A percentile compares a stretch with the other conserved stretches of the same genome.
Evolutionary conservation across 2,329 filamentous ascomycete species (phyloP).

Genomic region (Alternaria incomplexa): DNA sequence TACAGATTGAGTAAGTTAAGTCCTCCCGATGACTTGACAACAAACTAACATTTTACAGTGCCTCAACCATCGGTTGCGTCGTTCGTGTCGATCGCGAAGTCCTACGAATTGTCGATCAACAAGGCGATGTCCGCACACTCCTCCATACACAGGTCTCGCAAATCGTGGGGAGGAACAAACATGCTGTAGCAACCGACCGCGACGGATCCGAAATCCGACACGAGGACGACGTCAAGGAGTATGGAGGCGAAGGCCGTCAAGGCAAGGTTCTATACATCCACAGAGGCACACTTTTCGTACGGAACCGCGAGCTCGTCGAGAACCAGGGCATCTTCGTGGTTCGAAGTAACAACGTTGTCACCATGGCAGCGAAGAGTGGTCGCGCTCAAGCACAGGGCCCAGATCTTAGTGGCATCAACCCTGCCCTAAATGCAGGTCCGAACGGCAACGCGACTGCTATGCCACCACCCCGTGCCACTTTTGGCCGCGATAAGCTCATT

Average conservation of each 20-base stretch:
- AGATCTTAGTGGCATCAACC: slow-evolving; percentile 91
- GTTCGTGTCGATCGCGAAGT: slow-evolving; percentile 96
- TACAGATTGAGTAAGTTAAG: slow-evolving; percentile 78
- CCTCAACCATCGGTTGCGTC: slow-evolving; percentile 89
- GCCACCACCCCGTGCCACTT: slow-evolving; percentile 71
- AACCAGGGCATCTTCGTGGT: slow-evolving; percentile 91
- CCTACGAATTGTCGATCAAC: slow-evolving; percentile 87
- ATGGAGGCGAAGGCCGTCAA: slow-evolving; percentile 80
- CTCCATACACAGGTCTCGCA: slow-evolving; percentile 92
- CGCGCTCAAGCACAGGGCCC: slow-evolving; percentile 73
- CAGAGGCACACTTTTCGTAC: slow-evolving; percentile 88
- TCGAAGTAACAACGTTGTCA: slow-evolving; percentile 82
- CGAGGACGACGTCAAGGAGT: slow-evolving; percentile 92
- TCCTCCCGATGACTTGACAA: neutral
- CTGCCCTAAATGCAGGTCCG: slow-evolving; percentile 69
- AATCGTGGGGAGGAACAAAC: slow-evolving; percentile 80
- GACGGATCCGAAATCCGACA: slow-evolving; percentile 91
- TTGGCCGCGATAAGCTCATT: slow-evolving; percentile 81
- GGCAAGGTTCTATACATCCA: slow-evolving; percentile 95
- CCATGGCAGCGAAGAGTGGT: slow-evolving; percentile 92
- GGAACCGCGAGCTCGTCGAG: slow-evolving; percentile 82
- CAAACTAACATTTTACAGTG: slow-evolving; percentile 50
- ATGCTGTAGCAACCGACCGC: slow-evolving; percentile 88
- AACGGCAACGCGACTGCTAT: slow-evolving; percentile 57
- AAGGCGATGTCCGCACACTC: slow-evolving; percentile 79